Evolutionary conservation across 1,139 yeast genomes (phyloP).

Genomic region (Lodderomyces jiufengensis): DNA sequence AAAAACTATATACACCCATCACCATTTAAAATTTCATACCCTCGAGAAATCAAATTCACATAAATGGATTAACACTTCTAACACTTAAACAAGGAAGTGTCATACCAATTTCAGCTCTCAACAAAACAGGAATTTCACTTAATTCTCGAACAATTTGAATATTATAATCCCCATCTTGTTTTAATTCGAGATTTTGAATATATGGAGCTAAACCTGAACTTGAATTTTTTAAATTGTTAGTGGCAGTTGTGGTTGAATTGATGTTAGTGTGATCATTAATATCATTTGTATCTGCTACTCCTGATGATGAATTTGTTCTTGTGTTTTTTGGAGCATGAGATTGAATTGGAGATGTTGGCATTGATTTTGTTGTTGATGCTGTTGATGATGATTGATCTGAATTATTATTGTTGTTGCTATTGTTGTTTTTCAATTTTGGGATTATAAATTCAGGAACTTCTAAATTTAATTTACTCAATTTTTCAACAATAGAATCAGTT

Average conservation of each 20-base stretch:
- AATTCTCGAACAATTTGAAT: constrained; percentile 83
- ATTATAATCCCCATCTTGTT: constrained; percentile 56
- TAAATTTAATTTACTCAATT: constrained; percentile 49
- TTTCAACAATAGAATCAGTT: constrained; percentile 42
- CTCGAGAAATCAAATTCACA: constrained; percentile 8
- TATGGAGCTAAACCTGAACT: constrained; percentile 50
- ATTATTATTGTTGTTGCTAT: constrained; percentile 18
- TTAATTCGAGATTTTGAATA: constrained; percentile 50
- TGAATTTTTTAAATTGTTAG: constrained; percentile 12
- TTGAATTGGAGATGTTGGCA: constrained; percentile 30
- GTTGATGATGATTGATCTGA: constrained; percentile 15
- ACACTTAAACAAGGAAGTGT: constrained; percentile 93
- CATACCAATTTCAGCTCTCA: constrained; percentile 93
- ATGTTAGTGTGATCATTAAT: not conserved
- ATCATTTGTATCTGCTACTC: constrained; percentile 13
- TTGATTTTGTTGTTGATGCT: constrained; percentile 26
- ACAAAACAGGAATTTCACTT: constrained; percentile 74
- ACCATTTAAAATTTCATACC: no score
- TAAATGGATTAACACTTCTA: constrained; percentile 87
- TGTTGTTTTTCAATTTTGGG: constrained; percentile 25
- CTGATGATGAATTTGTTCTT: constrained; percentile 25
- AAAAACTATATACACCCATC: no score
- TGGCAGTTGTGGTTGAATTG: not conserved
- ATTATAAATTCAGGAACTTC: constrained; percentile 48
- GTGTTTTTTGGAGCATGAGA: constrained; percentile 21